A percentile compares a stretch with the other conserved stretches of the same genome.
These are phyloP conservation scores for Phytophthora aleatoria DNA, from an alignment of 352 stramenopile species.

Conservation along the genomic window DNA sequence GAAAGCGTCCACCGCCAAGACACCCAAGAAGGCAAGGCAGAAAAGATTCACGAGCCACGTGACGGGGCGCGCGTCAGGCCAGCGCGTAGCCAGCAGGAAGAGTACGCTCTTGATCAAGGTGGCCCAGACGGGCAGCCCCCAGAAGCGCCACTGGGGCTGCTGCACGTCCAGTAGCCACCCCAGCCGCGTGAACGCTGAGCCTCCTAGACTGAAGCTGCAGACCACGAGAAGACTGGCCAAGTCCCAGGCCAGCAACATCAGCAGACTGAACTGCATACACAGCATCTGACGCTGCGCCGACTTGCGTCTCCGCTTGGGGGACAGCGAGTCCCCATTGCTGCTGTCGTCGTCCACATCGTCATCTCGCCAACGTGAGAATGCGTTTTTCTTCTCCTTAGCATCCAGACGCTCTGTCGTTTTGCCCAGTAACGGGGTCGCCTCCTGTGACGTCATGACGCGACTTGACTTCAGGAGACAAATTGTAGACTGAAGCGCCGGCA, in stretches of 20 bases:
- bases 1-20: constrained; percentile 80
- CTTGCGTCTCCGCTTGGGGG: constrained; percentile 28
- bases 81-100: constrained; percentile 58
- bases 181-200: constrained; percentile 35
- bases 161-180: constrained; percentile 56
- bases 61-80: constrained; percentile 42
- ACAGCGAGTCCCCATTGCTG: constrained; percentile 9
- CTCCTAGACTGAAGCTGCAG: constrained; percentile 57
- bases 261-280: constrained; percentile 71
- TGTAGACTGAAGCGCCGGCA: constrained; percentile 24
- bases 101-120: constrained; percentile 67
- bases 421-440: constrained; percentile 48
- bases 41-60: constrained; percentile 58
- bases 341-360: constrained; percentile 36
- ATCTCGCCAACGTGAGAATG: constrained; percentile 57
- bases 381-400: constrained; percentile 42
- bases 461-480: constrained; percentile 1
- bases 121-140: constrained; percentile 68
- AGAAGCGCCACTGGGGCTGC: constrained; percentile 70
- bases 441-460: constrained; percentile 18
- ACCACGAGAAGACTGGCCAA: constrained; percentile 58
- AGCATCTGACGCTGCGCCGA: constrained; percentile 56
- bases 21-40: constrained; percentile 56
- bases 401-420: constrained; percentile 18
- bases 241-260: constrained; percentile 59